phyloP scores from a whole-genome alignment of 108 stramenopile species.

The Skeletonema costatum region DNA sequence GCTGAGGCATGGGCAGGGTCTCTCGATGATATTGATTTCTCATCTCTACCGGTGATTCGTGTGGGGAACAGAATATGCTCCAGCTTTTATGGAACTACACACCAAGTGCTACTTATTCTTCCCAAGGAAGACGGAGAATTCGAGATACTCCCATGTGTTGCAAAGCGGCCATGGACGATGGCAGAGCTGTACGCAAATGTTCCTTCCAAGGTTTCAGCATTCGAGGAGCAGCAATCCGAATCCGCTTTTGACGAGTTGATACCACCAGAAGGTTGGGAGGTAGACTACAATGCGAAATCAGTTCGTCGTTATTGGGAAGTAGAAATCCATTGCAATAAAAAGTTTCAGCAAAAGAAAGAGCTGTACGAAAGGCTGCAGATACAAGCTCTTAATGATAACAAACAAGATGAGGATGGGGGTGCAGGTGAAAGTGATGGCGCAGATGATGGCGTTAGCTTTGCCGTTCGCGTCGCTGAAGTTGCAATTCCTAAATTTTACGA shows the following conservation, averaged over 20 bases:
- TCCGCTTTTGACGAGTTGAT: background rate
- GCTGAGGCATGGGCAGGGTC: background rate
- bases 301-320: constrained; percentile 66
- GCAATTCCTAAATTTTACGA: constrained; percentile 46
- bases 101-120: constrained; percentile 39
- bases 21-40: constrained; percentile 7
- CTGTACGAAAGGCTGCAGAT: background rate
- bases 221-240: constrained; percentile 6
- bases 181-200: constrained; percentile 49
- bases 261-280: constrained; percentile 23
- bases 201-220: constrained; percentile 15
- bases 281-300: constrained; percentile 32
- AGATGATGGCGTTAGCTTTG: background rate
- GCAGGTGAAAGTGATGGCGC: background rate
- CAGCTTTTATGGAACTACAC: constrained; percentile 69
- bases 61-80: constrained; percentile 54
- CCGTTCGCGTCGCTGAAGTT: constrained; percentile 1
- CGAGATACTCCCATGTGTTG: constrained; percentile 42
- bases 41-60: constrained; percentile 30
- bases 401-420: constrained; percentile 9
- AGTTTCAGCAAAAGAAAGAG: constrained; percentile 43
- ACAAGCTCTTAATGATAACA: constrained; percentile 7
- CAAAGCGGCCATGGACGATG: constrained; percentile 76
- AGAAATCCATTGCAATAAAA: constrained; percentile 69
- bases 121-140: constrained; percentile 8